Evolutionary conservation across 1,284 basidiomycete genomes (phyloP), one percentile per base, ranked within the genome.

Genomic region (Mycosarcoma maydis): DNA sequence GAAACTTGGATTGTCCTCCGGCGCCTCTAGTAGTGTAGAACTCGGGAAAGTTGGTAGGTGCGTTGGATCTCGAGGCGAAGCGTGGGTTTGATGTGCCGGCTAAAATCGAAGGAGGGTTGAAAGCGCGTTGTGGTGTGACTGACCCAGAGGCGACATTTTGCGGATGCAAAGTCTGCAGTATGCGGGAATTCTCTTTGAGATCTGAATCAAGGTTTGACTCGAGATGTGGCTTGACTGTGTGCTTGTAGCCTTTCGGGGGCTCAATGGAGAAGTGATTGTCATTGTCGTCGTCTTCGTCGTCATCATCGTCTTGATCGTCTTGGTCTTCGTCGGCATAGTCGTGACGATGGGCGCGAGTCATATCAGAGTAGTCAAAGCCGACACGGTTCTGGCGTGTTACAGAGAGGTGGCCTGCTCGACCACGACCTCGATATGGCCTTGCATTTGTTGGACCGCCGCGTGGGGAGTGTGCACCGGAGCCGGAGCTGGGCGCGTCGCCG

Each of bases 341-440:
- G n/a, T 26, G 36, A 20, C 49, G 51, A 14, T 36, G 16, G n/a
- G 48, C 41, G n/a, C 57, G 57, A 16, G 62, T 42, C 20, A 72
- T 37, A n/a, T 46, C 20, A 16, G 58, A 52, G 38, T 72, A 72
- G 49, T 72, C 62, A 42, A 72, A 72, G 41, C 51, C 58, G 39
- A 67, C 62, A 13, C 64, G 68, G 19, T 72, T 72, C 45, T 72
- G 68, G 7, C 68, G 62, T 10, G 47, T 37, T 1, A 57, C 68
- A 6, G 68, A 37, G 16, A 72, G 64, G n/a, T 54, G 48, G n/a
- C 62, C 62, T 10, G 62, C 68, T 20, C 68, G 38, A 10, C 68
- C 68, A n/a, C 68, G 52, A 19, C 54, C 62, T 26, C 57, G 48
- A 32, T 34, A 61, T 0, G 57, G 57, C 20, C 47, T 34, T 16